Percentiles rank a stretch among this genome's conserved stretches.
Conservation (phyloP, 2,329 filamentous ascomycete genomes). For the Allantophomopsis lycopodina region DNA sequence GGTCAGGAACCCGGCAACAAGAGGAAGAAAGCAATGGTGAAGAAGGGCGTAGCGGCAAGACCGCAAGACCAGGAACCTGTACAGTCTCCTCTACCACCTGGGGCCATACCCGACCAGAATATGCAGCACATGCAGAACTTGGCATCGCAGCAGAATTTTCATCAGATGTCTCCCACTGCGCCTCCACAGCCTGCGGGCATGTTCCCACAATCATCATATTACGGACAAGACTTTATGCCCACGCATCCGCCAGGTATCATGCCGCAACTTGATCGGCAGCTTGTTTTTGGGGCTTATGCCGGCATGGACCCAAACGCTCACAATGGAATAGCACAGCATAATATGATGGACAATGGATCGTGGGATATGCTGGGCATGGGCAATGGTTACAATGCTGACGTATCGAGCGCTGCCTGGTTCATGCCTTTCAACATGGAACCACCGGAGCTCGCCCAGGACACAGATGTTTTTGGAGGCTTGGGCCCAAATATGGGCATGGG, state of each 20-base stretch:
- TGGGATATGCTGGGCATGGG: constrained; percentile 15
- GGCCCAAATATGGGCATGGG: neutral
- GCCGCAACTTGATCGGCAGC: constrained; percentile 60
- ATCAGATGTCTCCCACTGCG: constrained; percentile 15
- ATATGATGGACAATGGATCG: constrained; percentile 10
- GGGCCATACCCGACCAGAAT: neutral
- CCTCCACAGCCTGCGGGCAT: constrained; percentile 11
- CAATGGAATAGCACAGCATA: constrained; percentile 7
- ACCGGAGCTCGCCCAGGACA: constrained; percentile 41
- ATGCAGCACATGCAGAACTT: neutral
- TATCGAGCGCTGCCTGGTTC: constrained; percentile 66
- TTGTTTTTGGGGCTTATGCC: constrained; percentile 61
- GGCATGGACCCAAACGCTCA: constrained; percentile 28
- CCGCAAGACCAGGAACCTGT: neutral
- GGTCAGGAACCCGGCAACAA: constrained; percentile 9
- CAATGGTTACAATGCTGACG: constrained; percentile 13
- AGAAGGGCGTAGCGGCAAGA: constrained; percentile 6
- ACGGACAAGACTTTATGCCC: constrained; percentile 34
- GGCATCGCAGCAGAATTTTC: constrained; percentile 6
- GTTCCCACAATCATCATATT: constrained; percentile 16
- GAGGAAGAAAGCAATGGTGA: constrained; percentile 25
- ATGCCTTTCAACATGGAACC: constrained; percentile 87
- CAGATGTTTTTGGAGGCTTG: constrained; percentile 34
- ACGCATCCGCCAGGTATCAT: constrained; percentile 37
- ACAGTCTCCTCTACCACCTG: neutral